Evolutionary conservation across 352 stramenopile species (phyloP), one percentile per base, ranked within the genome.

Genomic region (Pythium coloratum): DNA sequence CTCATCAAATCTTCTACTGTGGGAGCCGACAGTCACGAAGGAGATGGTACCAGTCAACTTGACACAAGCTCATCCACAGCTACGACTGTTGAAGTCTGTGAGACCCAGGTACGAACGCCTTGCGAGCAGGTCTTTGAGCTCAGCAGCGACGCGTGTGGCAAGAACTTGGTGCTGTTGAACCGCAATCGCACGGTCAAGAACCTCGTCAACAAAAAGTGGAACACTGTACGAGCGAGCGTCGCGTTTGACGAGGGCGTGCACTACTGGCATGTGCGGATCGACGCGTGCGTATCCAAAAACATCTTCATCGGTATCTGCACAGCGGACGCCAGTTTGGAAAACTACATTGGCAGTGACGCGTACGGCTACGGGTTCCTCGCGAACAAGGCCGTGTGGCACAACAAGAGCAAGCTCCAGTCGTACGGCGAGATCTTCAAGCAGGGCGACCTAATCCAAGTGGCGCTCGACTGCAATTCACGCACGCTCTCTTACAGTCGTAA

Each of bases 351-450:
- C 18, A 96, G 84, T 62, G 91, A 97, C 49, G 77, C 74, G 0
- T 88, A 78, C 44, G 90, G 91, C n/a, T 97, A 95, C 73, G 91
- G 89, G 3, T 97, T 95, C 61, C 72, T 97, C 3, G 90, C 91
- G 1, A 97, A 97, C 70, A 96, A 94, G 44, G 90, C 91, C 0
- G 74, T 97, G 18, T 97, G 91, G 91, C 89, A 97, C 69, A 96
- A 97, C 77, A 97, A 97, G 64, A 81, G 71, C 46, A 96, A 96
- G 55, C 53, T 97, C 20, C 77, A 94, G 40, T 80, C 79, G 13
- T 98, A 98, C 63, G 91, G 91, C 26, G 92, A 97, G 40, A 92
- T 97, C 36, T 98, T 97, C 66, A 94, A 94, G 49, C 90, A 97
- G 63, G 87, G 89, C 18, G 92, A 98, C 61, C 33, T 85, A 6